phyloP scores from a whole-genome alignment of 2,329 filamentous ascomycete species.

The Claviceps sp. region DNA sequence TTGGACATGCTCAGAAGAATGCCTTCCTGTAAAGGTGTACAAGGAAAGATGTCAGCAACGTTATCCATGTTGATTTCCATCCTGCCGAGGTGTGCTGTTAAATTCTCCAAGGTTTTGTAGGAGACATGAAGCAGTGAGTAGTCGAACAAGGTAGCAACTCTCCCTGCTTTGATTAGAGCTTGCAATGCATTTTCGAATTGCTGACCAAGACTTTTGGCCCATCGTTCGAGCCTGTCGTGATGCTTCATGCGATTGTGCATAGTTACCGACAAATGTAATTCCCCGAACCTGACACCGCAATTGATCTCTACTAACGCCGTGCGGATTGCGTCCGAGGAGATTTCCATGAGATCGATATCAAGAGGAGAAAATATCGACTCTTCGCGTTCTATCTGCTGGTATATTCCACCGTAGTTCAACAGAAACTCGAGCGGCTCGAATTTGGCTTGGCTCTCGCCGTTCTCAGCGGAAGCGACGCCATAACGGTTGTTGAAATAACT shows the following conservation, averaged over 20 bases:
- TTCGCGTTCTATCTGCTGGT: conserved; percentile 29
- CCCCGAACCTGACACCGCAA: neutral
- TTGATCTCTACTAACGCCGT: neutral
- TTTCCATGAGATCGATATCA: neutral
- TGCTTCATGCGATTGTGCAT: neutral
- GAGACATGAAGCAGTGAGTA: neutral
- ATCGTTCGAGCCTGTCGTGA: neutral
- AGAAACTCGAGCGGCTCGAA: conserved; percentile 24
- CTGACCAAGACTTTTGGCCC: neutral
- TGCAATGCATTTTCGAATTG: neutral
- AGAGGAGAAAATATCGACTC: conserved; percentile 10
- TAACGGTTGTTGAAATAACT: conserved; percentile 23
- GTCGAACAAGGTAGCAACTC: neutral
- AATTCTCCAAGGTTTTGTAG: neutral
- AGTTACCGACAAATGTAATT: neutral
- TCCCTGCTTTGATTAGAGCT: neutral
- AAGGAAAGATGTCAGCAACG: neutral
- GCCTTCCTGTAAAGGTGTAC: neutral
- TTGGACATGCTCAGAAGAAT: neutral
- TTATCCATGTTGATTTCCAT: neutral
- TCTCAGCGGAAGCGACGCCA: conserved; percentile 12
- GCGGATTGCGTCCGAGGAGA: neutral
- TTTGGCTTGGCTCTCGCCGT: conserved; percentile 1
- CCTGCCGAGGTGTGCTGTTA: neutral
- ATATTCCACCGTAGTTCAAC: conserved; percentile 32